Percentiles rank a stretch among this genome's conserved stretches.
Evolutionary conservation across 306 rosid genomes (phyloP).

Genomic region (Canavalia gladiata): DNA sequence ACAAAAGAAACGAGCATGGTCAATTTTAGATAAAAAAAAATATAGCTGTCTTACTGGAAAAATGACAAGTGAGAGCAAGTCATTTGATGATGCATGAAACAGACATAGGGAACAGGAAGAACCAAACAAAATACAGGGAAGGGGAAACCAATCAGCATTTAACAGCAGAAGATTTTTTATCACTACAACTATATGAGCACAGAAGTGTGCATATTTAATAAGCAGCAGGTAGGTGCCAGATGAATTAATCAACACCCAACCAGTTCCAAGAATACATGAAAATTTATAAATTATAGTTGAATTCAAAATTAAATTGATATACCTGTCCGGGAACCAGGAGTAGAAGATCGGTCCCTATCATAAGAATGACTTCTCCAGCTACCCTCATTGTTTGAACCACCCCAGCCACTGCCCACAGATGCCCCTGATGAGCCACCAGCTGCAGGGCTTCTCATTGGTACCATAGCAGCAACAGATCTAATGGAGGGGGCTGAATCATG

Average conservation of each 20-base stretch:
- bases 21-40: slow-evolving; percentile 2
- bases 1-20: not conserved
- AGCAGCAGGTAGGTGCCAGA: slow-evolving; percentile 18
- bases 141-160: slow-evolving; percentile 20
- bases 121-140: slow-evolving; percentile 19
- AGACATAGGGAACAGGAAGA: slow-evolving; percentile 14
- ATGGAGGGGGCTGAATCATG: slow-evolving; percentile 86
- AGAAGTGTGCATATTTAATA: not conserved
- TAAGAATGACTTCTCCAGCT: slow-evolving; percentile 83
- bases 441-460: slow-evolving; percentile 99
- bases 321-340: slow-evolving; percentile 96
- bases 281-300: not conserved
- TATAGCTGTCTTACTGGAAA: not conserved
- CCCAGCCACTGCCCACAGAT: slow-evolving; percentile 87
- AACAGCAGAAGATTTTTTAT: not conserved
- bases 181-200: not conserved
- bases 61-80: slow-evolving; percentile 4
- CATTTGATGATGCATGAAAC: slow-evolving; percentile 20
- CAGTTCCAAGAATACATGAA: not conserved
- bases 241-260: slow-evolving; percentile 2
- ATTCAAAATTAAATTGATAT: slow-evolving; percentile 20
- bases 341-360: slow-evolving; percentile 88
- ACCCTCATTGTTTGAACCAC: slow-evolving; percentile 81
- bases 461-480: slow-evolving; percentile 99
- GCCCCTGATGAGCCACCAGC: slow-evolving; percentile 90